Conservation (phyloP, 31 red algal genomes). For the Odonthalia washingtoniensis region DNA sequence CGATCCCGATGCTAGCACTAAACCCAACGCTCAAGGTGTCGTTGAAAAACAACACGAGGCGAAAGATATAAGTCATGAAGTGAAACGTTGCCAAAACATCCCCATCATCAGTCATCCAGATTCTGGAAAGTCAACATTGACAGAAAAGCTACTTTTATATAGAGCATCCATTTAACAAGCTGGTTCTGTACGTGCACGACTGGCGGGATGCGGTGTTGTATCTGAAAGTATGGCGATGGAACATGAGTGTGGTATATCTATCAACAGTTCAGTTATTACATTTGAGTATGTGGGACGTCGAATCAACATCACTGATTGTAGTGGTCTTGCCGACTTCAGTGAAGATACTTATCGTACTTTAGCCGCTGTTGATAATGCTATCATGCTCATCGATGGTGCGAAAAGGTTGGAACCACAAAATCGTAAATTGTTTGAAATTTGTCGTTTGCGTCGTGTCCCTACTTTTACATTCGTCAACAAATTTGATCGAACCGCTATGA, state of each 20-base stretch:
- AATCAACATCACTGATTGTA: conserved; percentile 80
- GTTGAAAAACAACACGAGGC: too few species aligned
- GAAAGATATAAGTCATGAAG: conserved; percentile 30
- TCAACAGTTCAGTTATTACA: conserved; percentile 67
- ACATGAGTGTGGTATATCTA: conserved; percentile 79
- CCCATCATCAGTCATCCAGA: conserved; percentile 85
- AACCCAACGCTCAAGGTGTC: too few species aligned
- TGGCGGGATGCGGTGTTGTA: conserved; percentile 23
- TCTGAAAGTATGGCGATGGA: conserved; percentile 82
- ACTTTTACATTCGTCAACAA: conserved; percentile 80
- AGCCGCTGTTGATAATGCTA: conserved; percentile 59
- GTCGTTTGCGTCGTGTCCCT: conserved; percentile 58
- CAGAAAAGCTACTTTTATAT: conserved; percentile 82
- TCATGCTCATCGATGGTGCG: conserved; percentile 78
- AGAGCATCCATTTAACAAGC: conserved; percentile 58
- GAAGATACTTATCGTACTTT: conserved; percentile 77
- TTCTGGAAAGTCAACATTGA: conserved; percentile 85
- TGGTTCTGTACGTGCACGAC: conserved; percentile 51
- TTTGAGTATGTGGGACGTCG: conserved; percentile 44
- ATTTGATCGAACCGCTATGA: conserved; percentile 58
- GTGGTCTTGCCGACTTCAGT: conserved; percentile 79
- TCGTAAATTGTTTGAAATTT: conserved; percentile 67
- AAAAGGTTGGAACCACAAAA: conserved; percentile 78
- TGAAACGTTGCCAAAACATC: conserved; percentile 61
- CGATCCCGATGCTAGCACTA: too few species aligned